These are phyloP conservation scores for Triticum monococcum DNA, from an alignment of 176 grass and related monocot genomes.

Conservation along the genomic window DNA sequence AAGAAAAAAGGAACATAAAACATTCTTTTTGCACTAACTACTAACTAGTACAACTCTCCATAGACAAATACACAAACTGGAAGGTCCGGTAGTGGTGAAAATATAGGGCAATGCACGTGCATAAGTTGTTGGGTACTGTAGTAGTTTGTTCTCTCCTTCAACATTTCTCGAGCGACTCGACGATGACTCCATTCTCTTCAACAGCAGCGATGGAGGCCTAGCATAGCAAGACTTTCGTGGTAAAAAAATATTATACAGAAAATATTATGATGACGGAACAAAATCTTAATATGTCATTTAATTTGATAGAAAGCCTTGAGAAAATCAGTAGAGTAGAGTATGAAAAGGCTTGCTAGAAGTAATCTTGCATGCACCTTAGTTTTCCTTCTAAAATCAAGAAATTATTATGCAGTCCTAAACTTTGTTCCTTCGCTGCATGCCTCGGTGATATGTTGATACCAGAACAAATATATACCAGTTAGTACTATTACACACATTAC, in stretches of 20 bases:
- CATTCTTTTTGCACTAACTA: no score
- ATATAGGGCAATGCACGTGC: no score
- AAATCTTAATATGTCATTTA: background rate
- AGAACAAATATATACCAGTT: conserved; percentile 26
- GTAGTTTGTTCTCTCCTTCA: no score
- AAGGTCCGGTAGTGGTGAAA: no score
- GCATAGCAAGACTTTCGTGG: background rate
- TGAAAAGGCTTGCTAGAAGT: conserved; percentile 28
- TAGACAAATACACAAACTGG: no score
- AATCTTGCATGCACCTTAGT: conserved; percentile 58
- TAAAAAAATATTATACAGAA: conserved; percentile 17
- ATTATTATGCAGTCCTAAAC: conserved; percentile 65
- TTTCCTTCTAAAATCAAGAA: conserved; percentile 90
- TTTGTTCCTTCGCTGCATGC: conserved; percentile 82
- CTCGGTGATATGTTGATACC: conserved; percentile 64
- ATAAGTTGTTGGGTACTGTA: no score
- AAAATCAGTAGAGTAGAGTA: conserved; percentile 1
- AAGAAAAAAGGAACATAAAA: no score
- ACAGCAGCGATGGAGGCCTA: no score
- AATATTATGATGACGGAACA: conserved; percentile 3
- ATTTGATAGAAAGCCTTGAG: conserved; percentile 12
- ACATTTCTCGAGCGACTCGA: no score
- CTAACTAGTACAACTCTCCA: no score
- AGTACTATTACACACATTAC: conserved; percentile 39
- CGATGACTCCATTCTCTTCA: no score